Conservation (phyloP, 768 basidiomycete genomes). For the Fistulinella prunicolor region DNA sequence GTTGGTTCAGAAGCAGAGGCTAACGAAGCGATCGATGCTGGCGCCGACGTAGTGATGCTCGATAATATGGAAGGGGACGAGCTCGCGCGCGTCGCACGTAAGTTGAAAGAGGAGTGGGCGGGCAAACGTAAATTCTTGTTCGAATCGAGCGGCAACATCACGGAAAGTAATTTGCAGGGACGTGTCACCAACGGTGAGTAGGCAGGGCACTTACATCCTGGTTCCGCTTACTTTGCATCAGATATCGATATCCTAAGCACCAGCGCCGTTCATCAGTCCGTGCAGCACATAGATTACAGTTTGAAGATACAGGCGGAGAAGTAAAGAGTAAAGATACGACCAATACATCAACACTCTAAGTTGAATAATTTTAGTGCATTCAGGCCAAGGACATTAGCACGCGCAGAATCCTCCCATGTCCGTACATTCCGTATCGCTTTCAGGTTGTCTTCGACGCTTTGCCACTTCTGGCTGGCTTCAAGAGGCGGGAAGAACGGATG, state of each 20-base stretch:
- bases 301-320: slow-evolving; percentile 84
- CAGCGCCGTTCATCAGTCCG: slow-evolving; percentile 86
- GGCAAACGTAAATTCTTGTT: slow-evolving; percentile 82
- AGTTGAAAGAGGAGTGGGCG: slow-evolving; percentile 74
- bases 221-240: slow-evolving; percentile 30
- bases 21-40: slow-evolving; percentile 95
- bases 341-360: slow-evolving; percentile 31
- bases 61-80: slow-evolving; percentile 86
- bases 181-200: slow-evolving; percentile 77
- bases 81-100: slow-evolving; percentile 62
- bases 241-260: slow-evolving; percentile 96
- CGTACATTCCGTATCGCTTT: slow-evolving; percentile 58
- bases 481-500: slow-evolving; percentile 92
- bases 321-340: slow-evolving; percentile 14
- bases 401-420: slow-evolving; percentile 48
- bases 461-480: slow-evolving; percentile 66
- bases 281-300: slow-evolving; percentile 94
- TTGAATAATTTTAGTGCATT: slow-evolving; percentile 76
- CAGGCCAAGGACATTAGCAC: slow-evolving; percentile 60
- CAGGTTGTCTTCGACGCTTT: slow-evolving; percentile 81
- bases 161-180: slow-evolving; percentile 78
- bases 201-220: not conserved
- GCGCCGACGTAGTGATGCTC: slow-evolving; percentile 93
- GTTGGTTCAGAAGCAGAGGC: slow-evolving; percentile 87
- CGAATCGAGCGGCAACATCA: slow-evolving; percentile 94